Conservation (phyloP, 2,329 filamentous ascomycete species). For the Apiospora saccharicola region DNA sequence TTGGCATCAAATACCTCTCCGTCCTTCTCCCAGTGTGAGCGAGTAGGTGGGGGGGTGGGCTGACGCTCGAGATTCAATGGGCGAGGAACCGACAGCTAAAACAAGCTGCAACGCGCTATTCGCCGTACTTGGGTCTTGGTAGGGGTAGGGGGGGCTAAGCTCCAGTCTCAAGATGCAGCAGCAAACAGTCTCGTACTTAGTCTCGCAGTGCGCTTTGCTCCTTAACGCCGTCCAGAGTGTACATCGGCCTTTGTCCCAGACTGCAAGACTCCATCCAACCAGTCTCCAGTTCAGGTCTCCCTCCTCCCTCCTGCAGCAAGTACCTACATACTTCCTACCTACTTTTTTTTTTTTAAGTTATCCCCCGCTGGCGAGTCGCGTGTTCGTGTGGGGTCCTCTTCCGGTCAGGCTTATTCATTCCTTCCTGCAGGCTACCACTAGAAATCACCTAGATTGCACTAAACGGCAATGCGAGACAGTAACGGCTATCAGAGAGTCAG, state of each 20-base stretch:
- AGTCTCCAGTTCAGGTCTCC: not conserved
- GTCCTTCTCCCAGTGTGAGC: not conserved
- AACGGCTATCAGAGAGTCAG: constrained; percentile 15
- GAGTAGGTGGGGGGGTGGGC: constrained; percentile 19
- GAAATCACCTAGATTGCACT: constrained; percentile 3
- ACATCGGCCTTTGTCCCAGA: not conserved
- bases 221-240: constrained; percentile 15
- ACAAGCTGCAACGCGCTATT: constrained; percentile 30
- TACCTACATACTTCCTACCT: not conserved
- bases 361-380: constrained; percentile 12
- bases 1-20: constrained; percentile 4
- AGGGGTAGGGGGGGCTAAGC: constrained; percentile 13
- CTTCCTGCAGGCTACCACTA: not conserved
- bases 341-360: not conserved
- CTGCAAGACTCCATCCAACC: too few species aligned
- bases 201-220: not conserved
- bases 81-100: constrained; percentile 25
- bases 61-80: constrained; percentile 19
- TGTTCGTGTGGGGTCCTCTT: not conserved
- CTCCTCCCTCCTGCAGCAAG: too few species aligned
- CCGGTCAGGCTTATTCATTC: not conserved
- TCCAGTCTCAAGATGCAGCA: constrained; percentile 17
- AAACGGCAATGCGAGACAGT: constrained; percentile 3
- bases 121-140: constrained; percentile 20
- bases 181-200: not conserved